Base-by-base conservation (phyloP, 129 eudicot genomes). In the Flaveria brownii region DNA sequence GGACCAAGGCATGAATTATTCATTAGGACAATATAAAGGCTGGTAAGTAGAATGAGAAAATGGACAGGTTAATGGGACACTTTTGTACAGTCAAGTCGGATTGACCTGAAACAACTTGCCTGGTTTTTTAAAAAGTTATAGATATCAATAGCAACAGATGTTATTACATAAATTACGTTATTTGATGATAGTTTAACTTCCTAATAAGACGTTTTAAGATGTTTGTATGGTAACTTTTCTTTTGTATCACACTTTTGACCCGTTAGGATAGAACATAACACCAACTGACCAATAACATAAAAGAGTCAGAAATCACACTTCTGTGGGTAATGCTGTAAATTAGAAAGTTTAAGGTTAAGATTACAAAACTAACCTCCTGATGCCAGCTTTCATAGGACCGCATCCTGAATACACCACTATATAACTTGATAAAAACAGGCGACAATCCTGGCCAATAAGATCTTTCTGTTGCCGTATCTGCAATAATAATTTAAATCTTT, bases 381-480 rank as follows among this genome's bases (percentile, higher is more conserved):
- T 87, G 83, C 98, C 98, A 22, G 11, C 73, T 82, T 79, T 88
- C 63, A 82, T 82, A 46, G 89, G 92, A 78, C 98, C 97, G 14
- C 66, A 83, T 73, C 97, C 97, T 62, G 97, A 93, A 81, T 84
- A 88, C 42, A 90, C 88, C 84, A 84, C 67, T 71, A 93, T 87
- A 82, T 93, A 93, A 63, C 60, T 61, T 8, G 97, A 88, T 87
- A 93, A 80, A 39, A 93, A 84, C 74, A 79, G 89, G 68, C 81
- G 83, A 65, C 91, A 81, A 66, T 81, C 78, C 67, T 74, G 85
- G 14, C 92, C 88, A 56, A 83, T 70, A 51, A 85, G 82, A 42
- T 88, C 97, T 73, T 90, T 88, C 84, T 93, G 98, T 77, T 93
- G 97, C 68, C 96, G 84, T 78, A 93, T 84, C 98, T 93, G 88